phyloP scores from a whole-genome alignment of 2,329 filamentous ascomycete species.

The Pseudocercospora fijiensis region DNA sequence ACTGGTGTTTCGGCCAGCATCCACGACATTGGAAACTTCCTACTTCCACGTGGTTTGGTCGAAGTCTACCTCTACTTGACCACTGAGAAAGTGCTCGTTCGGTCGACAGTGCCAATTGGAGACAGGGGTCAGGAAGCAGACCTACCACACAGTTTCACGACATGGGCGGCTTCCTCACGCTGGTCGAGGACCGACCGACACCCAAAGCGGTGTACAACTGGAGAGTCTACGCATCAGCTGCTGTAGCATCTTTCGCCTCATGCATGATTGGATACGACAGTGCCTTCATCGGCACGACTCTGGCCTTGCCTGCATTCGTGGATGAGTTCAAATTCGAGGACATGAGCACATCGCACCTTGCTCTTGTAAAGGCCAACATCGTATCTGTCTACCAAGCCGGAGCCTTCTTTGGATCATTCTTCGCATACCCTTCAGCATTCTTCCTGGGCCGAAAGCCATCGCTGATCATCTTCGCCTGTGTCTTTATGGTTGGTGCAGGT shows the following conservation, averaged over 20 bases:
- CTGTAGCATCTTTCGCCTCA: slow-evolving; percentile 56
- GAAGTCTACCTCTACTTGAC: slow-evolving; percentile 6
- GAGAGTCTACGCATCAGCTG: slow-evolving; percentile 56
- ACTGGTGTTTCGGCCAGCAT: not conserved
- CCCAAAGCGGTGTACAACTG: slow-evolving; percentile 61
- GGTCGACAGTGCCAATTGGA: not conserved
- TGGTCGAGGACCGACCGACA: slow-evolving; percentile 50
- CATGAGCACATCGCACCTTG: slow-evolving; percentile 51
- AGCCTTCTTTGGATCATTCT: slow-evolving; percentile 76
- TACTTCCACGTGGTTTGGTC: slow-evolving; percentile 10
- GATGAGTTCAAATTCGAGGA: slow-evolving; percentile 64
- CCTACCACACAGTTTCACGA: slow-evolving; percentile 11
- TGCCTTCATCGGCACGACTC: slow-evolving; percentile 73
- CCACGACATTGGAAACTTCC: not conserved
- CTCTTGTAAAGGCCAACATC: slow-evolving; percentile 69
- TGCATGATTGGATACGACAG: slow-evolving; percentile 48
- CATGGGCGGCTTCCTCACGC: slow-evolving; percentile 40
- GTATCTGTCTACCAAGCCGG: slow-evolving; percentile 76
- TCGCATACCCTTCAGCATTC: slow-evolving; percentile 64
- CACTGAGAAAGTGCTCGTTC: not conserved
- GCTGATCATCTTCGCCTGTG: slow-evolving; percentile 58
- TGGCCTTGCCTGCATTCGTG: slow-evolving; percentile 68
- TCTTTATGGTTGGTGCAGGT: slow-evolving; percentile 71
- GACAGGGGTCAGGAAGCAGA: not conserved
- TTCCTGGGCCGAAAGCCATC: slow-evolving; percentile 66